Evolutionary conservation across 345 rosid species (phyloP), one percentile per base, ranked within the genome.

Genomic region (Citrus hindsii): DNA sequence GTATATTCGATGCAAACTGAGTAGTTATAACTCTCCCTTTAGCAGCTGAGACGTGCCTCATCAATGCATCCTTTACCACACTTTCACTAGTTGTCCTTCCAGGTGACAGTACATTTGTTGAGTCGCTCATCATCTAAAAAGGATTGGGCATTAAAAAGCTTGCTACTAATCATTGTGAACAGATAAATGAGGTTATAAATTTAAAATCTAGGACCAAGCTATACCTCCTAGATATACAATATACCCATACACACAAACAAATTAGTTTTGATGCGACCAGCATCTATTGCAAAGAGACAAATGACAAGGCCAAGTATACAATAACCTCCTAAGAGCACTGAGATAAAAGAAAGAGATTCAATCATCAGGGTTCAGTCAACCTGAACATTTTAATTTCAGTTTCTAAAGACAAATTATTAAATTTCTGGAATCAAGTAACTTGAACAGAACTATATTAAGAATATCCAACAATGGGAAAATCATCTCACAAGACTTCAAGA

Each of bases 81-180:
- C 86, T 86, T 84, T 96, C 98, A 65, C 99, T 96, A 65, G 73
- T 83, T 81, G 98, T 96, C 90, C 98, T 92, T 81, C 99, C 99
- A 70, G 98, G 97, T 55, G 99, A 91, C 79, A 96, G 79, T 67
- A 96, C 86, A 92, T 96, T 96, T 78, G 99, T 96, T 22, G 99
- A 96, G 85, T 96, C 99, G 67, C 98, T 96, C 99, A 94, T 94
- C 99, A 96, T 96, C 99, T 96, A 88, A 69, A 77, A 63, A 83
- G 6, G 27, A 38, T 71, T 28, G 3, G 21, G 59, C 12, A 53
- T 27, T 65, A 53, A 53, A 40, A 51, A 40, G 58, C 21, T 71
- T 38, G 38, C 53, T 30, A 7, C 67, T 51, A 12, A 38, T 32
- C 53, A 37, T 79, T 42, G 51, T 48, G 38, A 25, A 21, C 33